phyloP scores from a whole-genome alignment of 768 basidiomycete species.

The Boletus insuetus region DNA sequence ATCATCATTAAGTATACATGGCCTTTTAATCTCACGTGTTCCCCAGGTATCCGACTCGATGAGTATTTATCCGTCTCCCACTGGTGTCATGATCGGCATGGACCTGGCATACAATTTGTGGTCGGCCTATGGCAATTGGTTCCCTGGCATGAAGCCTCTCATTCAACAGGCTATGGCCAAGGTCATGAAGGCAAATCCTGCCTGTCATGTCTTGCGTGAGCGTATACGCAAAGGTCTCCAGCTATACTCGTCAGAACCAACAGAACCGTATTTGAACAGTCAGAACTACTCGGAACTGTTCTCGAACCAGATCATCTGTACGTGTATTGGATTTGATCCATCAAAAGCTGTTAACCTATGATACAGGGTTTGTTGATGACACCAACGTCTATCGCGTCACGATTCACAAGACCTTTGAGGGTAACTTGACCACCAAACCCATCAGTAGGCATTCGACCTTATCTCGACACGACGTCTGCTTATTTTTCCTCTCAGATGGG shows the following conservation, averaged over 20 bases:
- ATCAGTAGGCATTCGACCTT: constrained; percentile 59
- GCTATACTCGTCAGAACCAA: constrained; percentile 97
- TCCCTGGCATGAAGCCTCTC: constrained; percentile 97
- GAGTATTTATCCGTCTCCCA: constrained; percentile 99
- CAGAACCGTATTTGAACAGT: constrained; percentile 98
- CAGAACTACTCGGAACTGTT: constrained; percentile 96
- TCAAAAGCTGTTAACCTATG: constrained; percentile 6
- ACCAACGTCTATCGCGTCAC: constrained; percentile 99
- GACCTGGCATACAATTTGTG: constrained; percentile 97
- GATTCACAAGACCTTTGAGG: constrained; percentile 99
- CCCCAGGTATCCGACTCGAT: constrained; percentile 86
- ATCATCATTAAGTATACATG: background rate
- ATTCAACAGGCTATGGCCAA: constrained; percentile 99
- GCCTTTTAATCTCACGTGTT: constrained; percentile 6
- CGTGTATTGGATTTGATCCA: constrained; percentile 18
- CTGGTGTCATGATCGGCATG: constrained; percentile 98
- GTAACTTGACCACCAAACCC: constrained; percentile 98
- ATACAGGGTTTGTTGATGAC: constrained; percentile 95
- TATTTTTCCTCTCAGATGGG: constrained; percentile 51
- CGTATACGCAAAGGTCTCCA: constrained; percentile 99
- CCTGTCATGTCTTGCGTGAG: constrained; percentile 94
- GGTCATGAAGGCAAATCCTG: constrained; percentile 99
- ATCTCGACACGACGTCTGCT: background rate
- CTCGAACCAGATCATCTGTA: constrained; percentile 97
- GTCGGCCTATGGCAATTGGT: constrained; percentile 99